Percentiles rank a stretch among this genome's conserved stretches.
phyloP scores from a whole-genome alignment of 2,329 filamentous ascomycete species.

The Cordyceps cateniannulata region DNA sequence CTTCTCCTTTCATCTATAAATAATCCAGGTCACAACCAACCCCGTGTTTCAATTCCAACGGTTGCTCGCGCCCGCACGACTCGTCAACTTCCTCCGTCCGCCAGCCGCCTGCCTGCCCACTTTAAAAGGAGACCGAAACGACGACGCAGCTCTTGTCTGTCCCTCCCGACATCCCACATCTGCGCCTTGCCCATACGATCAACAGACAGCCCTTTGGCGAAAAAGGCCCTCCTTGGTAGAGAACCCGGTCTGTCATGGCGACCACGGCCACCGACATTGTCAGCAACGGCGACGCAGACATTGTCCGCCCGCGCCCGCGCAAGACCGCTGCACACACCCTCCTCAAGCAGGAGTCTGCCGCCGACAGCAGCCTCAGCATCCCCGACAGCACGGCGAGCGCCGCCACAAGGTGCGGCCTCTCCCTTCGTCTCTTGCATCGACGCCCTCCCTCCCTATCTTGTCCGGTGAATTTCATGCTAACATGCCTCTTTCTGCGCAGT shows the following conservation, averaged over 20 bases:
- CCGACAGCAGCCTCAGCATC: slow-evolving; percentile 28
- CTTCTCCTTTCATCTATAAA: neutral
- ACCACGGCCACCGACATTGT: slow-evolving; percentile 22
- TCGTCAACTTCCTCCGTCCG: neutral
- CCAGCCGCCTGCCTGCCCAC: neutral
- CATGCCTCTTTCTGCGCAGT: slow-evolving; percentile 27
- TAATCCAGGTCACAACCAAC: neutral
- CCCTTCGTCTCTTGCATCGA: neutral
- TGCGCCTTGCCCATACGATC: no score
- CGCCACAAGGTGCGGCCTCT: slow-evolving; percentile 36
- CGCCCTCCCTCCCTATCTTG: neutral
- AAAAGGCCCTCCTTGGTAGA: no score
- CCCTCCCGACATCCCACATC: neutral
- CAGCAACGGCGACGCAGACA: slow-evolving; percentile 31
- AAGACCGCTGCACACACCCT: slow-evolving; percentile 29
- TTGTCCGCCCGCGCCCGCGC: slow-evolving; percentile 41
- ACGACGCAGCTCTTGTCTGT: neutral
- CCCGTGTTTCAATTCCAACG: neutral
- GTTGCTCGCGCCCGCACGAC: neutral
- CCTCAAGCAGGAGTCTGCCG: slow-evolving; percentile 31
- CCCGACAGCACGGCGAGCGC: slow-evolving; percentile 33
- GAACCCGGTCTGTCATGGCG: slow-evolving; percentile 21
- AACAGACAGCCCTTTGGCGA: neutral
- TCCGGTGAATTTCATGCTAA: neutral
- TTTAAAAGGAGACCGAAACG: neutral